Conservation (phyloP, 176 grass and related monocot species). For the Saccharum officinarum region DNA sequence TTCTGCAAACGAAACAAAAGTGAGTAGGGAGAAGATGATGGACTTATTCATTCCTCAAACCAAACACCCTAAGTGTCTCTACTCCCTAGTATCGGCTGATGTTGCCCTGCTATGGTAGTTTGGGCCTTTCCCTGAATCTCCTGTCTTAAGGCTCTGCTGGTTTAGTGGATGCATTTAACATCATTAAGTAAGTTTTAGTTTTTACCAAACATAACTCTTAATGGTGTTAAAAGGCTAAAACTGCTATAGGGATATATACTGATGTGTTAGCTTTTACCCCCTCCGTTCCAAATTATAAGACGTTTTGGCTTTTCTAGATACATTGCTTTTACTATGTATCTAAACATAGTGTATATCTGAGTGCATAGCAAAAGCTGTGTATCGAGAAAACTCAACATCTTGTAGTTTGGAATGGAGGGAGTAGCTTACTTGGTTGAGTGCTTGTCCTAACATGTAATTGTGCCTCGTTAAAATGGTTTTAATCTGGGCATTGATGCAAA, state of each 20-base stretch:
- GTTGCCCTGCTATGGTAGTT: neutral
- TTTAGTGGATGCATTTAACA: neutral
- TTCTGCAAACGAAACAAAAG: neutral
- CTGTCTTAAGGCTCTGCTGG: neutral
- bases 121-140: too few relatives aligned
- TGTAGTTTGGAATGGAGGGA: too few relatives aligned
- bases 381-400: too few relatives aligned
- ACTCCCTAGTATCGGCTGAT: neutral
- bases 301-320: too few relatives aligned
- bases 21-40: too few relatives aligned
- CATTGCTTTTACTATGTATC: too few relatives aligned
- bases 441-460: neutral
- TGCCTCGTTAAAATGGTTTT: neutral
- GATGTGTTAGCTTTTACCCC: neutral
- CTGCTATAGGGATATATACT: neutral
- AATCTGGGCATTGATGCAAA: neutral
- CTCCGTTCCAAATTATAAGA: too few relatives aligned
- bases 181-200: neutral
- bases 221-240: neutral
- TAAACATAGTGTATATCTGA: too few relatives aligned
- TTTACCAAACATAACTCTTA: neutral
- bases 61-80: neutral
- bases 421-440: neutral
- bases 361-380: too few relatives aligned
- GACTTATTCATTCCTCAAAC: too few relatives aligned